Conservation (phyloP, 2,329 filamentous ascomycete genomes). For the Teratosphaeria epicoccoides region DNA sequence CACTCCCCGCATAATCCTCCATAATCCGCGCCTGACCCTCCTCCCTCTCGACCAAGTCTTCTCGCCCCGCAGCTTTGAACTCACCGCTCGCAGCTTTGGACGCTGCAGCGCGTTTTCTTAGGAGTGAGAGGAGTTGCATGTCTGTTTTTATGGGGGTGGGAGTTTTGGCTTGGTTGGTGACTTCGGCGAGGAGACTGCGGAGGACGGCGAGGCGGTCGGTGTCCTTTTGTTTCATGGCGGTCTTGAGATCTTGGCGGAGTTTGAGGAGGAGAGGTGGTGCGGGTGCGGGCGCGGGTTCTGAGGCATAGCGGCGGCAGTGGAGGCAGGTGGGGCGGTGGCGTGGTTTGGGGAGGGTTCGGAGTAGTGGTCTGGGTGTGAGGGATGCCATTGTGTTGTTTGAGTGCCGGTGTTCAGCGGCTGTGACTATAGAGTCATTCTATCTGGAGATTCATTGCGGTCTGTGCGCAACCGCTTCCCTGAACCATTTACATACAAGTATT, state of each 20-base stretch:
- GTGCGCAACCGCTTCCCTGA: neutral
- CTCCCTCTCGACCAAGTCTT: constrained; percentile 63
- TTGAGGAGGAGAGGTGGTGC: constrained; percentile 34
- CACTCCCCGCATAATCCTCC: constrained; percentile 51
- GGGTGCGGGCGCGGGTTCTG: constrained; percentile 11
- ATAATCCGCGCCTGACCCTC: constrained; percentile 53
- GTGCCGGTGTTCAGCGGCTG: neutral
- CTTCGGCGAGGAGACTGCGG: constrained; percentile 56
- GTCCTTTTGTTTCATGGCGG: constrained; percentile 39
- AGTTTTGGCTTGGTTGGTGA: constrained; percentile 68
- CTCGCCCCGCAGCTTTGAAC: constrained; percentile 52
- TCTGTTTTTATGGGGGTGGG: constrained; percentile 58
- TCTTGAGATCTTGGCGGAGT: constrained; percentile 37
- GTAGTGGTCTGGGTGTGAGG: constrained; percentile 8
- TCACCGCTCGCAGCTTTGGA: constrained; percentile 51
- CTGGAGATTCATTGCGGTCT: too few species aligned
- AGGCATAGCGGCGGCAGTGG: constrained; percentile 18
- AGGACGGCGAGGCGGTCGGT: constrained; percentile 55
- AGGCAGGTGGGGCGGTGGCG: constrained; percentile 13
- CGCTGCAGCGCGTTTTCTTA: constrained; percentile 52
- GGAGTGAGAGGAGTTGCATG: constrained; percentile 54
- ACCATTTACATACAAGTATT: too few species aligned
- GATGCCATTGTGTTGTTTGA: constrained; percentile 8
- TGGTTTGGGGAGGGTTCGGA: constrained; percentile 2
- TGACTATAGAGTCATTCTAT: too few species aligned